Evolutionary conservation across 495 filamentous ascomycete species (phyloP).

Genomic region (Xylaria cubensis): DNA sequence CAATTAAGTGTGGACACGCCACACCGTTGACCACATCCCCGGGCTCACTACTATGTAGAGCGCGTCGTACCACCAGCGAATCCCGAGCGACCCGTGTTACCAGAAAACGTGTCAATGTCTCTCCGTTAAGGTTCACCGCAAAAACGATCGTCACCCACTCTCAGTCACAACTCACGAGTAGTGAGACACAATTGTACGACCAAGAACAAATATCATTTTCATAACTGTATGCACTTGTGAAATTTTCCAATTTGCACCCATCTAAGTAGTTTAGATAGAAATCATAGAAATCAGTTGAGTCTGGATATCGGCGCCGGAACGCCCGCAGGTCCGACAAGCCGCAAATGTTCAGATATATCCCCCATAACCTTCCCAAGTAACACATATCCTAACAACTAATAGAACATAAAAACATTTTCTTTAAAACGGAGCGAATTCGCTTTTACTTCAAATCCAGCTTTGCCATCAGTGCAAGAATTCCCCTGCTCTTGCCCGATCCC

Average conservation of each 20-base stretch:
- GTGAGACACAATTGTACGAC: no score
- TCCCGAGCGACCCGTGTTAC: no score
- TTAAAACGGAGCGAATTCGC: neutral
- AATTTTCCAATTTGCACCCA: neutral
- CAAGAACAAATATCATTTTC: no score
- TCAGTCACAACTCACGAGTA: no score
- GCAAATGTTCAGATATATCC: neutral
- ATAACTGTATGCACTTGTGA: neutral
- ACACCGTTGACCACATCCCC: neutral
- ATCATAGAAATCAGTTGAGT: neutral
- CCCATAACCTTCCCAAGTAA: neutral
- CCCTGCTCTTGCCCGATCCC: constrained; percentile 47
- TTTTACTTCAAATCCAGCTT: constrained; percentile 40
- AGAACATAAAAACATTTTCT: neutral
- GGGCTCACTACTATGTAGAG: neutral
- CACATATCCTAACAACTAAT: neutral
- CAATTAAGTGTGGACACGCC: constrained; percentile 10
- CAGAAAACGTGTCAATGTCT: neutral
- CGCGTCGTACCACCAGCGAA: neutral
- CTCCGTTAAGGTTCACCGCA: no score
- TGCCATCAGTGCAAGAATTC: constrained; percentile 55
- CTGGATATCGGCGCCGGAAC: constrained; percentile 24
- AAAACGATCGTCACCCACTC: no score
- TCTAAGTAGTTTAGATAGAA: neutral
- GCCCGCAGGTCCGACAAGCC: constrained; percentile 3